Conservation (phyloP, 805 yeast species). For the Spathaspora girioi region DNA sequence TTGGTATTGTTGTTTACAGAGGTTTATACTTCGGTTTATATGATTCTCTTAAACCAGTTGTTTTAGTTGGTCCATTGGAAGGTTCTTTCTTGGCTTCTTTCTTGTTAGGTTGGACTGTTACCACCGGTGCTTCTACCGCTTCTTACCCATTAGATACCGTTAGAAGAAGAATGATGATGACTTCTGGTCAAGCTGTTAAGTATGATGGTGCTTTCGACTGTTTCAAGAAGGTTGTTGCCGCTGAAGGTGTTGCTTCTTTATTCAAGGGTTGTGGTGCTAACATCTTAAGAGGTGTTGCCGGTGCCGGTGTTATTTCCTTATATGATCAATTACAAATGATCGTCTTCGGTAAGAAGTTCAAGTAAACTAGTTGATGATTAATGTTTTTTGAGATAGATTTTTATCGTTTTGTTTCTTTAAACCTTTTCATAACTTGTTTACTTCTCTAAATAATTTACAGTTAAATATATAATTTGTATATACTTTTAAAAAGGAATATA, state of each 20-base stretch:
- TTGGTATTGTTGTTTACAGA: constrained; percentile 98
- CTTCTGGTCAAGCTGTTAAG: constrained; percentile 98
- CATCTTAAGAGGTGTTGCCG: constrained; percentile 99
- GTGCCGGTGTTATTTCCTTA: constrained; percentile 98
- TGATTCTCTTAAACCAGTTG: constrained; percentile 94
- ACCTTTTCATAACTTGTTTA: background rate
- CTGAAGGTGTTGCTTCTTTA: constrained; percentile 90
- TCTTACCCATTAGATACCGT: constrained; percentile 99
- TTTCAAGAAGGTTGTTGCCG: constrained; percentile 86
- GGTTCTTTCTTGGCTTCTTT: constrained; percentile 94
- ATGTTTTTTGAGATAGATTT: constrained; percentile 3
- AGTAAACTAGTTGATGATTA: constrained; percentile 33
- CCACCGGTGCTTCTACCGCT: constrained; percentile 98
- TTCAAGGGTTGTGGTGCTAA: constrained; percentile 99
- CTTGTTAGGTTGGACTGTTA: constrained; percentile 96
- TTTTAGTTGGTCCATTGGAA: constrained; percentile 90
- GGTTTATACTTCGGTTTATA: constrained; percentile 98
- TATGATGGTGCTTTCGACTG: constrained; percentile 94
- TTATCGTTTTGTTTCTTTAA: background rate
- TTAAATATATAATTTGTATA: constrained; percentile 1
- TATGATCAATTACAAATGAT: constrained; percentile 96
- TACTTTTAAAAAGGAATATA: background rate
- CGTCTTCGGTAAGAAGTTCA: constrained; percentile 93
- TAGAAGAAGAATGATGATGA: constrained; percentile 99
- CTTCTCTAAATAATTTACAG: constrained; percentile 1